phyloP scores from a whole-genome alignment of 2,329 filamentous ascomycete genomes.

The Cordyceps javanica region DNA sequence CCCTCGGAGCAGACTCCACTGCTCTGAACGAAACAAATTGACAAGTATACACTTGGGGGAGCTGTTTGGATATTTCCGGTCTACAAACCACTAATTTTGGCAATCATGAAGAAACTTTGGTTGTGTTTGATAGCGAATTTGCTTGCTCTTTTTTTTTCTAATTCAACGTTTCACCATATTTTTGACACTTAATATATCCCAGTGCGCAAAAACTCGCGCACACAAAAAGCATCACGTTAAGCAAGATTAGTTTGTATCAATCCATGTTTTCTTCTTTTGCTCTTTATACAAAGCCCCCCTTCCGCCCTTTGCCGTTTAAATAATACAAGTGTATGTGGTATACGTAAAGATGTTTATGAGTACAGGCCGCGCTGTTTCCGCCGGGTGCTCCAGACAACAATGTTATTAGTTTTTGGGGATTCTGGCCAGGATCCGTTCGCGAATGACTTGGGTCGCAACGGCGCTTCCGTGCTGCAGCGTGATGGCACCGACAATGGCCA shows the following conservation, averaged over 20 bases:
- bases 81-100: background rate
- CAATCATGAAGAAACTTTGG: background rate
- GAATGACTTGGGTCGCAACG: conserved; percentile 66
- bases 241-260: conserved; percentile 2
- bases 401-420: conserved; percentile 19
- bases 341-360: conserved; percentile 11
- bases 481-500: conserved; percentile 82
- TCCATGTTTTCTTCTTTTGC: background rate
- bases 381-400: background rate
- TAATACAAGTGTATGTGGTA: conserved; percentile 20
- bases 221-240: background rate
- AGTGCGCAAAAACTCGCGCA: background rate
- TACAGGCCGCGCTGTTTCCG: conserved; percentile 8
- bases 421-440: conserved; percentile 62
- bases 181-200: background rate
- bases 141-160: background rate
- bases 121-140: background rate
- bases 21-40: background rate
- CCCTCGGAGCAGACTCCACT: conserved; percentile 7
- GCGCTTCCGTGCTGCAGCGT: conserved; percentile 82
- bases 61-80: too few relatives aligned
- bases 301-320: conserved; percentile 18
- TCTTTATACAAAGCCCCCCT: conserved; percentile 18
- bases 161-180: background rate
- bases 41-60: too few relatives aligned